Evolutionary conservation across 148 eudicot genomes (phyloP), one percentile per base, ranked within the genome.

Genomic region (Fagopyrum esculentum): DNA sequence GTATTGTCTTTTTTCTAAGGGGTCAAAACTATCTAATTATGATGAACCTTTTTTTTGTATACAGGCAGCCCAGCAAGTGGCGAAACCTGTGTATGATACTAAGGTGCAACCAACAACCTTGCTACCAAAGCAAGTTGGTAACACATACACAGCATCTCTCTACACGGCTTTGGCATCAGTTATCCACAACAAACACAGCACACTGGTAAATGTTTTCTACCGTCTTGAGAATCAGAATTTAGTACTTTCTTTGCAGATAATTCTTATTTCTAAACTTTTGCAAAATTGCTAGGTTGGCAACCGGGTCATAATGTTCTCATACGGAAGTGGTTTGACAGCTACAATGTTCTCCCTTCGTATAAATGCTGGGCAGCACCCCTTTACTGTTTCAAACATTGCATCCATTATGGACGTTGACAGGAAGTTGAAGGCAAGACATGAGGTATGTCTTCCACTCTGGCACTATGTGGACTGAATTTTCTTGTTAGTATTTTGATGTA

Each of bases 141-240:
- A 96, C 86, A 92, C 93, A 85, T 92, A 96, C 83, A 96, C 99
- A 56, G 99, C 99, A 57, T 96, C 99, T 77, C 80, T 96, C 51
- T 96, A 96, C 83, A 87, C 93, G 3, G 99, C 99, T 51, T 89
- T 96, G 66, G 99, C 84, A 47, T 96, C 99, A 55, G 93, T 96
- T 48, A 17, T 96, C 77, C 95, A 96, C 89, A 92, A 87, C 78
- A 92, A 92, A 79, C 73, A 81, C 50, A 86, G 75, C 78, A 78
- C 97, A 47, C 80, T 96, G 97, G 99, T 96, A 80, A 80, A 77
- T 73, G 49, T 51, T 76, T n/a, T 45, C 11, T 40, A 69, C 68
- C 29, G 35, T 7, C 74, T 66, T 77, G 72, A 12, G 57, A 35
- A 46, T 47, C 49, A n/a, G 45, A 19, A 56, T 4, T 69, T 74